Conservation (phyloP, 257 asterid genomes). For the Forsythia viridissima region DNA sequence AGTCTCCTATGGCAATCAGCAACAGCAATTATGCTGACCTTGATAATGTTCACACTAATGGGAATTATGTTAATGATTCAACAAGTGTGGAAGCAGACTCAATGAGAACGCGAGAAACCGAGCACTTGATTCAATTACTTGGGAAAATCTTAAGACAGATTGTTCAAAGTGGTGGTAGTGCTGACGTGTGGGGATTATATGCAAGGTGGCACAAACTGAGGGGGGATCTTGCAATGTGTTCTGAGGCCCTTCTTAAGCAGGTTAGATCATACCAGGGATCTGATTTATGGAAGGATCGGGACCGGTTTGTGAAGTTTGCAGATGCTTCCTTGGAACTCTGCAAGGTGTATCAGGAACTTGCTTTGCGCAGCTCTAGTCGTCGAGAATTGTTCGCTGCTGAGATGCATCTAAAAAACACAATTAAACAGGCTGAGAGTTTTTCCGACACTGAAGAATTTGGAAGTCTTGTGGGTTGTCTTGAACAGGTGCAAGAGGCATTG, state of each 20-base stretch:
- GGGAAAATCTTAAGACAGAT: conserved; percentile 66
- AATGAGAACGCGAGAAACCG: conserved; percentile 52
- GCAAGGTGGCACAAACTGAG: conserved; percentile 89
- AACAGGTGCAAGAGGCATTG: conserved; percentile 58
- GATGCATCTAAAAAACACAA: conserved; percentile 80
- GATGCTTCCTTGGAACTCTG: conserved; percentile 82
- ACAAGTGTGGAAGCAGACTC: conserved; percentile 33
- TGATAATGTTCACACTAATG: conserved; percentile 20
- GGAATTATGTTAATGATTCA: conserved; percentile 26
- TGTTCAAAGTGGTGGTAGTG: conserved; percentile 65
- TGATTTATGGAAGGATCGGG: conserved; percentile 74
- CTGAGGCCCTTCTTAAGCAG: conserved; percentile 93
- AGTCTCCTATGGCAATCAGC: conserved; percentile 9
- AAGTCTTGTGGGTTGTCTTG: conserved; percentile 64
- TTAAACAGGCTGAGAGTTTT: conserved; percentile 68
- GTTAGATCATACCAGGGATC: conserved; percentile 90
- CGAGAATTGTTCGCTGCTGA: conserved; percentile 79
- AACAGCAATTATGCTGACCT: conserved; percentile 13
- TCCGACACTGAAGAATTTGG: conserved; percentile 52
- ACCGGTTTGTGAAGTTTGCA: conserved; percentile 75
- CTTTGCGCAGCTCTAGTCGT: conserved; percentile 42
- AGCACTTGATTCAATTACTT: conserved; percentile 52
- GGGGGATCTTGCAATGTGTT: conserved; percentile 86
- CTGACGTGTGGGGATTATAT: conserved; percentile 76
- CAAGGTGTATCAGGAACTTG: conserved; percentile 63